A percentile compares a stretch with the other conserved stretches of the same genome.
phyloP scores from a whole-genome alignment of 192 early-diverging fungal genomes.

The Coemansia furcata region DNA sequence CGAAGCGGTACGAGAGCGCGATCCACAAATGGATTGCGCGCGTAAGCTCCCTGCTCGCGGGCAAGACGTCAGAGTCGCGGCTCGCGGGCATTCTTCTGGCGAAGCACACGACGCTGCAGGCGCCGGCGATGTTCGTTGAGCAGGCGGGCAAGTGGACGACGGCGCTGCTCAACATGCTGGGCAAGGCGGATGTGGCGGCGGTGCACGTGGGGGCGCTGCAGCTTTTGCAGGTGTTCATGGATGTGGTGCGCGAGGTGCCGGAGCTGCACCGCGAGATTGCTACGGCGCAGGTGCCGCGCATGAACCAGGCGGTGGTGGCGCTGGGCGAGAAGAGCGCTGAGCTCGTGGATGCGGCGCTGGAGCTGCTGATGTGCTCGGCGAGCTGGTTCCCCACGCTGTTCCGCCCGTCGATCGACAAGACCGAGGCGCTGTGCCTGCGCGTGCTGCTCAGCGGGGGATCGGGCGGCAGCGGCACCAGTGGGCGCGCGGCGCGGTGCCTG shows the following conservation, averaged over 20 bases:
- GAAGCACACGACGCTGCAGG: constrained; percentile 48
- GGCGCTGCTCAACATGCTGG: constrained; percentile 25
- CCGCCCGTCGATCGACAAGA: constrained; percentile 45
- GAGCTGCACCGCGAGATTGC: constrained; percentile 43
- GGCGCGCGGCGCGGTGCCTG: constrained; percentile 13
- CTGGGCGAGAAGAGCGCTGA: constrained; percentile 40
- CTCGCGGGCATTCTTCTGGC: constrained; percentile 44
- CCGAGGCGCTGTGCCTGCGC: constrained; percentile 36
- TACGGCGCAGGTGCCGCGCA: constrained; percentile 37
- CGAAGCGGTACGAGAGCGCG: constrained; percentile 33
- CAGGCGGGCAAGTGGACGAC: constrained; percentile 44
- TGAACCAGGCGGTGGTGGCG: constrained; percentile 44
- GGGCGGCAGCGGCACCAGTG: neutral
- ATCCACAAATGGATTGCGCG: constrained; percentile 49
- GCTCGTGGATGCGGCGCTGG: constrained; percentile 18
- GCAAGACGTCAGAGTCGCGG: constrained; percentile 40
- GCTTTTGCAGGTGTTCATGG: constrained; percentile 38
- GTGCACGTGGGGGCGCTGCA: constrained; percentile 25
- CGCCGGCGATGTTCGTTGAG: constrained; percentile 31
- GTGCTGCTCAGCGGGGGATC: constrained; percentile 8
- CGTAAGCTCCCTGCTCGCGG: constrained; percentile 32
- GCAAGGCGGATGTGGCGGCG: constrained; percentile 29
- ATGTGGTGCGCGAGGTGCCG: constrained; percentile 44
- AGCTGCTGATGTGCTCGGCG: constrained; percentile 34
- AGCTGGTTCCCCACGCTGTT: constrained; percentile 50